Conservation (phyloP, 1,139 yeast species). For the Debaryomycetaceae sp. region DNA sequence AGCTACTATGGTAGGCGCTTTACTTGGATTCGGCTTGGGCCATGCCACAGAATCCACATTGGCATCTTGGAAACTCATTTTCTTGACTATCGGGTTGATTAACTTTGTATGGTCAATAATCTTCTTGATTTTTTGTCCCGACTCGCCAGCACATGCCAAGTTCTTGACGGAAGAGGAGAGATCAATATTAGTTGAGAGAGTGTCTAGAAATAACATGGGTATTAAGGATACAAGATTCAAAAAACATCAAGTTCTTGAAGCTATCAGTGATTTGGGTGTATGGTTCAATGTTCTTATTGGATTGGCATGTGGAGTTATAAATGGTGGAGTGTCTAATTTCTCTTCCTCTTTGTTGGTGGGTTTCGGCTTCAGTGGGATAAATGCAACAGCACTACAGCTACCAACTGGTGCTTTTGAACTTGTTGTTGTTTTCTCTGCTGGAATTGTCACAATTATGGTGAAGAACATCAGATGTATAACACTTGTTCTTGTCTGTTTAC, state of each 20-base stretch:
- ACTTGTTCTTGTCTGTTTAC: slow-evolving; percentile 16
- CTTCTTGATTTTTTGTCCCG: slow-evolving; percentile 30
- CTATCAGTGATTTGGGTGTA: slow-evolving; percentile 21
- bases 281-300: slow-evolving; percentile 25
- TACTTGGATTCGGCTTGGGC: slow-evolving; percentile 32
- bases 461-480: slow-evolving; percentile 17
- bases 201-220: slow-evolving; percentile 25
- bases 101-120: slow-evolving; percentile 23
- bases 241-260: slow-evolving; percentile 20
- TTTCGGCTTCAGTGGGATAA: slow-evolving; percentile 22
- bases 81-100: slow-evolving; percentile 46
- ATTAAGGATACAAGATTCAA: slow-evolving; percentile 18
- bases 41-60: slow-evolving; percentile 22
- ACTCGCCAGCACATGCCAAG: slow-evolving; percentile 38
- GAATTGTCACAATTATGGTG: slow-evolving; percentile 17
- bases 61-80: slow-evolving; percentile 24
- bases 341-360: slow-evolving; percentile 23
- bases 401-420: slow-evolving; percentile 32
- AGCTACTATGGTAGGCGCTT: slow-evolving; percentile 29
- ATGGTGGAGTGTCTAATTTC: slow-evolving; percentile 29
- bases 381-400: slow-evolving; percentile 24
- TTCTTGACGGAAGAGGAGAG: slow-evolving; percentile 38
- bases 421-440: slow-evolving; percentile 25
- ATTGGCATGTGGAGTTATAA: slow-evolving; percentile 22
- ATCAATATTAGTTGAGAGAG: slow-evolving; percentile 17